Percentiles rank a stretch among this genome's conserved stretches.
These are phyloP conservation scores for Lanmaoa pseudosensibilis DNA, from an alignment of 768 basidiomycete species.

Conservation along the genomic window DNA sequence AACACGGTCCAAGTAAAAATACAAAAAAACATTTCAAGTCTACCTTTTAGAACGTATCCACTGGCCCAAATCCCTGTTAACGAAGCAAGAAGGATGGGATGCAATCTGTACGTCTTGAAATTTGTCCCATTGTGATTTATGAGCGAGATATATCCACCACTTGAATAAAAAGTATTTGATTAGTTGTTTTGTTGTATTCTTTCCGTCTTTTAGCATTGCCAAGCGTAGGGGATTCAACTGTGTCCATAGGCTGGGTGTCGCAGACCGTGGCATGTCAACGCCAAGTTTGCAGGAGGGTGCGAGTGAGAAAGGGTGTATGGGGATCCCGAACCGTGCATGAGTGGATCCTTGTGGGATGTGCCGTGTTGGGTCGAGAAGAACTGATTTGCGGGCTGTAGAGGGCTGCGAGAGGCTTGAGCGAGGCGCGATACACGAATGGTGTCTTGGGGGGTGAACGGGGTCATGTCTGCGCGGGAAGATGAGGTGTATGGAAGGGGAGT, in stretches of 20 bases:
- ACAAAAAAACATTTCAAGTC: constrained; percentile 12
- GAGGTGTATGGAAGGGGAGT: constrained; percentile 28
- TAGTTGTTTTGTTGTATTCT: constrained; percentile 8
- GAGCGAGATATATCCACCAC: constrained; percentile 17
- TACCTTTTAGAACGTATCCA: constrained; percentile 5
- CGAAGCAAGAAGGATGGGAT: constrained; percentile 15
- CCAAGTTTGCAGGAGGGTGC: constrained; percentile 11
- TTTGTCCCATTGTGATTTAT: constrained; percentile 11
- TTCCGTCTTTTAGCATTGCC: not conserved
- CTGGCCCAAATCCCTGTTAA: constrained; percentile 1
- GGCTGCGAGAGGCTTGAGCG: constrained; percentile 18
- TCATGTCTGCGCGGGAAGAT: constrained; percentile 40
- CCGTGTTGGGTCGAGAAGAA: constrained; percentile 11
- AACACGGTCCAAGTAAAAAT: constrained; percentile 21
- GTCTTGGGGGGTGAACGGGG: constrained; percentile 37
- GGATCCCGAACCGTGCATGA: not conserved
- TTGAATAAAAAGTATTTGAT: constrained; percentile 19
- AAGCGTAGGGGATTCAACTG: not conserved
- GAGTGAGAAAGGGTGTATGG: constrained; percentile 3
- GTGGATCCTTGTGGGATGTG: constrained; percentile 14
- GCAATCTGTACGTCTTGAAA: constrained; percentile 12
- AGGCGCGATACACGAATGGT: constrained; percentile 40
- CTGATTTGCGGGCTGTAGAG: constrained; percentile 30
- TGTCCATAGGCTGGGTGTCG: constrained; percentile 12
- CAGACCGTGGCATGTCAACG: constrained; percentile 13